Evolutionary conservation across 2,329 filamentous ascomycete genomes (phyloP).

Genomic region (Epichloe sibirici): DNA sequence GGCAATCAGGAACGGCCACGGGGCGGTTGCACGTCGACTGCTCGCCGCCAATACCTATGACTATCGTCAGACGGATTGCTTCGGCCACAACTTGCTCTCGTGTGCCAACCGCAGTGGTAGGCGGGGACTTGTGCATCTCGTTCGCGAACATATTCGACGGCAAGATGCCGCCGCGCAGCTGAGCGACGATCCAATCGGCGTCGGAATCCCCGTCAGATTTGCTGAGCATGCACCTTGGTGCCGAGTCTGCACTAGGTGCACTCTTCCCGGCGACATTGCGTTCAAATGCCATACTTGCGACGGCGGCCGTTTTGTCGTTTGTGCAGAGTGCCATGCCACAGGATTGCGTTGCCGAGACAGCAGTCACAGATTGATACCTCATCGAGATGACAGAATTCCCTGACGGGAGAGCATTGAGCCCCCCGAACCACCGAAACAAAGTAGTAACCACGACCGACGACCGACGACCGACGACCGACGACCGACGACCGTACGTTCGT

Average conservation of each 20-base stretch:
- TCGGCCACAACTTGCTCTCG: conserved; percentile 3
- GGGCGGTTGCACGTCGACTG: background rate
- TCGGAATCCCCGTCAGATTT: background rate
- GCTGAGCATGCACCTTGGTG: conserved; percentile 5
- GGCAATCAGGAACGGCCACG: conserved; percentile 6
- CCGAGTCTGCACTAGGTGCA: conserved; percentile 8
- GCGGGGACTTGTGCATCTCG: background rate
- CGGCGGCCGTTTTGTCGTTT: conserved; percentile 8
- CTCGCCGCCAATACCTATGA: background rate
- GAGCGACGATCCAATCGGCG: background rate
- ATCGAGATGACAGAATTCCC: conserved; percentile 1
- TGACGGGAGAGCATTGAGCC: background rate
- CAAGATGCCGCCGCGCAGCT: background rate
- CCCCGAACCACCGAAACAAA: background rate
- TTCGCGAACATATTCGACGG: background rate
- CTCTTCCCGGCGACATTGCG: background rate
- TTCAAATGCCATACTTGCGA: conserved; percentile 7
- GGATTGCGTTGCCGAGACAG: conserved; percentile 3
- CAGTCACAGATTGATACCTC: conserved; percentile 2
- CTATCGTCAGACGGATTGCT: background rate
- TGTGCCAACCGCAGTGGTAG: conserved; percentile 5
- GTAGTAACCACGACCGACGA: background rate
- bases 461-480: background rate
- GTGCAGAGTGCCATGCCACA: conserved; percentile 2
- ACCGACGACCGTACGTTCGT: background rate